Base-by-base conservation (phyloP, 805 yeast genomes). In the Ogataea saltuana region DNA sequence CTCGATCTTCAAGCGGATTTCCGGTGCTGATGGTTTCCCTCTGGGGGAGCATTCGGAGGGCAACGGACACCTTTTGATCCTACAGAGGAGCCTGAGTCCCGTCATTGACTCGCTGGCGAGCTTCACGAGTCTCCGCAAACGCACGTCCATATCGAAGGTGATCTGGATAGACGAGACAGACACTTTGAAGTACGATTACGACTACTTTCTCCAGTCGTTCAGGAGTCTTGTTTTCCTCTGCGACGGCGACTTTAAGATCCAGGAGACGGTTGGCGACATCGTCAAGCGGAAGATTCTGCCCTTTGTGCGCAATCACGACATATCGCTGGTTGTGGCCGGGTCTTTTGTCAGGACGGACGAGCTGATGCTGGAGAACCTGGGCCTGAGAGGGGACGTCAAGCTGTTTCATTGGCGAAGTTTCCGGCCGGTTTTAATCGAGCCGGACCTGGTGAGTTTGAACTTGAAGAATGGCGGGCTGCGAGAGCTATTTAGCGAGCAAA, bases 381-480 rank as follows among this genome's bases (percentile, higher is more conserved):
- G 63, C 9, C 33, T 64, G 18, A 46, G 45, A 20, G 64, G 63
- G 2, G 63, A 63, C 26, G 23, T 64, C 15, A 25, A 39, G n/a
- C 10, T 55, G 3, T 56, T 42, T 33, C 42, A 48, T 30, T 62
- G 67, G 67, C 26, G 19, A 2, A 34, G 35, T 9, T 45, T 44
- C 20, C 41, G 38, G 6, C 59, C 60, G 0, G 15, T 59, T 2
- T 25, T 43, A 21, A 21, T 74, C 4, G 75, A 69, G 33, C 64
- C 63, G 11, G 74, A 71, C 41, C 54, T 78, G 18, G 53, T 73
- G 16, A 66, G 77, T 4, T 55, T 79, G 15, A 74, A 76, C 17
- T 39, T 59, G 48, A 51, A 55, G 5, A 45, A 51, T 31, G 67
- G 68, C 2, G 72, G 72, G 0, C 40, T 71, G 32, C 59, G 73